A percentile compares a stretch with the other conserved stretches of the same genome.
Conservation (phyloP, 2,329 filamentous ascomycete genomes). For the Colletotrichum ledebouriae region DNA sequence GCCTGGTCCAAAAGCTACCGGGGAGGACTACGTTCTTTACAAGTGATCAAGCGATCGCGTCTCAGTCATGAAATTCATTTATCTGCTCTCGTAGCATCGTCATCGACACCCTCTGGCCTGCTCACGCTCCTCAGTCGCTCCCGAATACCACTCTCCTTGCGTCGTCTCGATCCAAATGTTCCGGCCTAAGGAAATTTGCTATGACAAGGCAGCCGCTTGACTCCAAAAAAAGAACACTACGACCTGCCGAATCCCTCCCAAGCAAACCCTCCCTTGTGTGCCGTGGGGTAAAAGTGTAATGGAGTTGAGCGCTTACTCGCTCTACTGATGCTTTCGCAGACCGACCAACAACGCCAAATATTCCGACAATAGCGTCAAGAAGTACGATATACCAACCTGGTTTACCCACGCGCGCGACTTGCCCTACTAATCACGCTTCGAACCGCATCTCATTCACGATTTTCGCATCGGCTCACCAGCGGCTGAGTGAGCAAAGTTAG, state of each 20-base stretch:
- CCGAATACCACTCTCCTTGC: neutral
- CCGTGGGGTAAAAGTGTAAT: conserved; percentile 23
- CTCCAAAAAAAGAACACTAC: conserved; percentile 1
- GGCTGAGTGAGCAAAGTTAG: neutral
- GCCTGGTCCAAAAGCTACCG: neutral
- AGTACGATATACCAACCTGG: conserved; percentile 13
- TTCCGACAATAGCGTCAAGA: conserved; percentile 15
- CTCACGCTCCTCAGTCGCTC: conserved; percentile 28
- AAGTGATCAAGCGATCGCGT: conserved; percentile 33
- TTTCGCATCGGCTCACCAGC: neutral
- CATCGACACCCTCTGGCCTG: conserved; percentile 37
- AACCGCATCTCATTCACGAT: neutral
- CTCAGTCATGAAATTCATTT: conserved; percentile 42
- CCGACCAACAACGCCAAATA: conserved; percentile 34
- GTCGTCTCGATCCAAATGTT: conserved; percentile 7
- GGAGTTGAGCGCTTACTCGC: conserved; percentile 17
- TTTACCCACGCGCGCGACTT: neutral
- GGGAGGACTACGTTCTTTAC: neutral
- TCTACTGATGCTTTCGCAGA: conserved; percentile 40
- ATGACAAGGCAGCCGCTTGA: conserved; percentile 10
- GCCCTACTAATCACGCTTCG: conserved; percentile 3
- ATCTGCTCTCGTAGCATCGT: conserved; percentile 39
- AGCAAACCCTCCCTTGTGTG: conserved; percentile 21
- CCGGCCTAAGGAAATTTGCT: conserved; percentile 9
- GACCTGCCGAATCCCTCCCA: conserved; percentile 10